A percentile compares a stretch with the other conserved stretches of the same genome.
Conservation (phyloP, 176 grass and related monocot genomes). For the Aegilops speltoides region DNA sequence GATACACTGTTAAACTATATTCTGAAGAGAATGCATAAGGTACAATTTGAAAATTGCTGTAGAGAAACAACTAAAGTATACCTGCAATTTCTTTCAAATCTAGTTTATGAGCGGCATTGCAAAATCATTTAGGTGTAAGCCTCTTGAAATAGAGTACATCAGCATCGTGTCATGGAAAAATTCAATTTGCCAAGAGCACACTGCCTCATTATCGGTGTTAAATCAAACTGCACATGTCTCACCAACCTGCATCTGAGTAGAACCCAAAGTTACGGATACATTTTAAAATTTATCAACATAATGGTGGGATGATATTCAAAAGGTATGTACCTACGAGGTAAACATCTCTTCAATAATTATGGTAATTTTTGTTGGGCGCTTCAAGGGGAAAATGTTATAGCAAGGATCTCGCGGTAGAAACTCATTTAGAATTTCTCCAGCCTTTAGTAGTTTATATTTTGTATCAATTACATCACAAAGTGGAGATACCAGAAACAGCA, state of each 20-base stretch:
- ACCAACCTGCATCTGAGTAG: conserved; percentile 14
- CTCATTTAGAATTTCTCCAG: background rate
- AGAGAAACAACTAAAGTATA: conserved; percentile 27
- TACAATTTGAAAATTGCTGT: background rate
- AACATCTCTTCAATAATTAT: conserved; percentile 10
- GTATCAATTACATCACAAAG: conserved; percentile 26
- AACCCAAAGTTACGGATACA: conserved; percentile 5
- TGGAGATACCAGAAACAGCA: conserved; percentile 16
- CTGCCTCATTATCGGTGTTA: background rate
- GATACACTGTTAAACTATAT: background rate
- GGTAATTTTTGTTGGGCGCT: background rate
- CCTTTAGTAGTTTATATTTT: conserved; percentile 30
- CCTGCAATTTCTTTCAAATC: conserved; percentile 25
- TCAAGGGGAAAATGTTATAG: conserved; percentile 12
- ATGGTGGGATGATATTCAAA: background rate
- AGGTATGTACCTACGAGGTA: background rate
- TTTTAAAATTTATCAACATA: conserved; percentile 9
- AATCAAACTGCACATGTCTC: background rate
- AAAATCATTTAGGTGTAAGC: conserved; percentile 22
- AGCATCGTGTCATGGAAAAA: background rate
- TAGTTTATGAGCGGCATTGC: background rate
- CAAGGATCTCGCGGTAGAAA: conserved; percentile 26
- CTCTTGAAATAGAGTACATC: background rate
- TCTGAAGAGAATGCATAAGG: conserved; percentile 2
- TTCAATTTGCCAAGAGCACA: background rate